Evolutionary conservation across 345 rosid species (phyloP), one percentile per base, ranked within the genome.

Genomic region (Geranium brycei): DNA sequence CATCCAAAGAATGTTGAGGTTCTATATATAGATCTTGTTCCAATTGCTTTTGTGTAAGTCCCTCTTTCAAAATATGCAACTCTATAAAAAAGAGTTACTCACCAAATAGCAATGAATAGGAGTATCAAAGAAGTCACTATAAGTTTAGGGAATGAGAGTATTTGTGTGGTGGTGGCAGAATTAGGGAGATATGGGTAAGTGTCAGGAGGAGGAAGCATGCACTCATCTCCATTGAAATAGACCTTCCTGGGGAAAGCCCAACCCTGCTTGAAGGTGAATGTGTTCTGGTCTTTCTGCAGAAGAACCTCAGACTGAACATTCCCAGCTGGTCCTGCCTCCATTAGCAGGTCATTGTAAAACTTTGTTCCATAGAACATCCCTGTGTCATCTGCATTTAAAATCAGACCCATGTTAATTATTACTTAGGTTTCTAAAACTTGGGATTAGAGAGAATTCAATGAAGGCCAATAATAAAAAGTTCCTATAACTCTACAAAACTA

Each of bases 211-310:
- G 78, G 80, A 66, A 78, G 66, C 58, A 12, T 30, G 55, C 82
- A 76, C 67, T 76, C 77, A 15, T 81, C 80, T 0, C 78, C 80
- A 47, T 81, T 67, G 61, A 81, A 81, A 72, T 71, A 78, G 7
- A 75, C 47, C 53, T 59, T 78, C 30, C 73, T 40, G 15, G 77
- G 78, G 28, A 78, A 78, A 1, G 75, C 80, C 85, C 85, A 81
- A 8, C 82, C 77, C 11, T 71, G 68, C 60, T 71, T 65, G 61
- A 67, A 64, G 38, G 72, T 60, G 51, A 78, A 81, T 13, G 69
- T 73, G 35, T 68, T 69, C 59, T 0, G 35, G 32, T 73, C 76
- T 73, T 78, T 75, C 67, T 61, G 17, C 0, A 76, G 70, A 65
- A 78, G 62, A 71, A 73, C 17, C 66, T 78, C 80, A 1, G 82